phyloP scores from a whole-genome alignment of 2,329 filamentous ascomycete genomes.

The Aspergillus tubingensis region DNA sequence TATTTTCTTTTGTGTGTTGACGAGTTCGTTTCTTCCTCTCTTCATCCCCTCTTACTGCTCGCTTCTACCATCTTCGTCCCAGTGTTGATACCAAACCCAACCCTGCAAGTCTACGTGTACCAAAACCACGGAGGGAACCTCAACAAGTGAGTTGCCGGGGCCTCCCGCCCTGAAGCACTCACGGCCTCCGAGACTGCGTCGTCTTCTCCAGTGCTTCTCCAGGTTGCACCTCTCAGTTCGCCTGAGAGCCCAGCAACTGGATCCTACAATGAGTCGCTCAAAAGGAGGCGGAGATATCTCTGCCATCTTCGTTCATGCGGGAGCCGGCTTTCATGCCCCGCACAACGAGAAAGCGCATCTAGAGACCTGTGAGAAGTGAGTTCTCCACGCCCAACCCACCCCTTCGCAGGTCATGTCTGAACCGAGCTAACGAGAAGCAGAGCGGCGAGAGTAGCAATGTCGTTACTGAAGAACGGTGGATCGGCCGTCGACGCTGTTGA shows the following conservation, averaged over 20 bases:
- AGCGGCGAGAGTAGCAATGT: slow-evolving; percentile 82
- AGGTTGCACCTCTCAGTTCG: slow-evolving; percentile 2
- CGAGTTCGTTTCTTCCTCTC: neutral
- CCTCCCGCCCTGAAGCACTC: neutral
- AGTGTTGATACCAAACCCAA: neutral
- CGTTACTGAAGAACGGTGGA: slow-evolving; percentile 73
- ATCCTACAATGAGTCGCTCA: slow-evolving; percentile 35
- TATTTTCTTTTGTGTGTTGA: neutral
- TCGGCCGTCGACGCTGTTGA: slow-evolving; percentile 87
- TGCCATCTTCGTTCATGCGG: slow-evolving; percentile 93
- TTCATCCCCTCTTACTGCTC: neutral
- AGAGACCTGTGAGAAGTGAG: slow-evolving; percentile 83
- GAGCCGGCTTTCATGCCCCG: slow-evolving; percentile 88
- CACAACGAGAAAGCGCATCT: slow-evolving; percentile 85
- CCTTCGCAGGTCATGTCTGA: neutral
- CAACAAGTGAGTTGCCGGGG: neutral
- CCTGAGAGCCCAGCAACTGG: neutral
- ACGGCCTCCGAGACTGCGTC: neutral
- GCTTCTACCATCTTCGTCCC: neutral
- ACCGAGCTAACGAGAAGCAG: slow-evolving; percentile 47
- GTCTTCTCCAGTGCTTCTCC: neutral
- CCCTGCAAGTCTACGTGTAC: neutral
- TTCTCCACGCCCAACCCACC: slow-evolving; percentile 18
- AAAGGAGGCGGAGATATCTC: slow-evolving; percentile 54
- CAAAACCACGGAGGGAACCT: neutral